Base-by-base conservation (phyloP, 345 rosid genomes). In the Bretschneidera sinensis region DNA sequence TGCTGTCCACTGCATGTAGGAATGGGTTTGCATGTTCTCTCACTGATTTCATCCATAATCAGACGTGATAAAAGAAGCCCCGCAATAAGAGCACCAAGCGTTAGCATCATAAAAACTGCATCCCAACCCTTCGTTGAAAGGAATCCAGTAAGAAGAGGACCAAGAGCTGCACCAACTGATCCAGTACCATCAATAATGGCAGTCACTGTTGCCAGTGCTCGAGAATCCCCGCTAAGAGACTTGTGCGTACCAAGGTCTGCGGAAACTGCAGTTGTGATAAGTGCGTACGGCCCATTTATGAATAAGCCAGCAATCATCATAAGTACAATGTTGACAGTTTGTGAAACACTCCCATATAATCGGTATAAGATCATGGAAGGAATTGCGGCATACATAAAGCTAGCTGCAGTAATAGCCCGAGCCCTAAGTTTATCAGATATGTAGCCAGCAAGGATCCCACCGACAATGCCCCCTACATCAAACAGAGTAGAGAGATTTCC, bases 131-230 rank as follows among this genome's bases (percentile, higher is more conserved):
- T 50, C 0, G 72, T 76, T 23, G 96, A 87, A 31, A 92, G 81
- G 67, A 92, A 92, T 54, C 97, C 97, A 11, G 98, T 89, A 54
- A 92, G 71, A 48, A 87, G 91, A 6, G 97, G 98, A 56, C 98
- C 97, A 28, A 92, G 72, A 63, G 98, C 88, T 17, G 98, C 98
- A 23, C 98, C 98, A 56, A 79, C 83, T 35, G 97, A 92, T 20
- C 98, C 97, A 24, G 97, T 92, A 16, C 97, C 98, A 66, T 92
- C 91, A 49, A 92, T 87, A 23, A 92, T 89, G 2, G 97, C 98
- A 57, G 98, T 87, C 21, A 89, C 98, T 0, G 98, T 92, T 2
- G 97, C 97, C 51, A 92, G 79, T 4, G 96, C 98, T 50, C 98
- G 89, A 5, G 96, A 92, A 74, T 89, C 85, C 23, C 96, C 97